A percentile compares a stretch with the other conserved stretches of the same genome.
These are phyloP conservation scores for Mucor indicus DNA, from an alignment of 371 early-diverging fungal genomes.

Conservation along the genomic window DNA sequence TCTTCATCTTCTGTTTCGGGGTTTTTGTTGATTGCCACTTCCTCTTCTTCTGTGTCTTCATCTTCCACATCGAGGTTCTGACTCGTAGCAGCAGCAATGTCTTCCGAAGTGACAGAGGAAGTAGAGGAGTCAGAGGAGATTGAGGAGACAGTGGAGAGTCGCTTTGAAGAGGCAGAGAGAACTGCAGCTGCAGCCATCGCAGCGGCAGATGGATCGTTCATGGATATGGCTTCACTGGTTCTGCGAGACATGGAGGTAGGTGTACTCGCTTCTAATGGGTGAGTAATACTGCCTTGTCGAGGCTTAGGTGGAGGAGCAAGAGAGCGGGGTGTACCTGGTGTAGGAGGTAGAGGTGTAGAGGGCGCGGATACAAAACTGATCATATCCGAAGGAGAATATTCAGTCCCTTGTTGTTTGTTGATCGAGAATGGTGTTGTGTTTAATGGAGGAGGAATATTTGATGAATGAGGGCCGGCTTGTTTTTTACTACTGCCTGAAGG, in stretches of 20 bases:
- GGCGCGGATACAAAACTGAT: conserved; percentile 32
- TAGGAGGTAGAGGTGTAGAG: conserved; percentile 2
- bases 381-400: conserved; percentile 24
- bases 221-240: conserved; percentile 3
- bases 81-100: conserved; percentile 7
- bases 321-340: background rate
- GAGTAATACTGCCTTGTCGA: conserved; percentile 12
- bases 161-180: conserved; percentile 2
- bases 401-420: background rate
- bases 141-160: conserved; percentile 19
- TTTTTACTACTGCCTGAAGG: background rate
- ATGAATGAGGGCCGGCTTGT: too few relatives aligned
- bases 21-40: background rate
- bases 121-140: background rate
- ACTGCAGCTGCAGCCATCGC: conserved; percentile 7
- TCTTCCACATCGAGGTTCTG: conserved; percentile 4
- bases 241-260: conserved; percentile 9
- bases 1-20: conserved; percentile 1
- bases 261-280: background rate
- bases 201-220: conserved; percentile 6
- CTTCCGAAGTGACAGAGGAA: conserved; percentile 15
- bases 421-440: conserved; percentile 5
- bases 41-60: conserved; percentile 1
- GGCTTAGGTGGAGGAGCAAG: conserved; percentile 13
- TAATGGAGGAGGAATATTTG: conserved; percentile 8